Evolutionary conservation across 2,329 filamentous ascomycete genomes (phyloP), one percentile per base, ranked within the genome.

Genomic region (Ophiocordyceps camponoti-floridani): DNA sequence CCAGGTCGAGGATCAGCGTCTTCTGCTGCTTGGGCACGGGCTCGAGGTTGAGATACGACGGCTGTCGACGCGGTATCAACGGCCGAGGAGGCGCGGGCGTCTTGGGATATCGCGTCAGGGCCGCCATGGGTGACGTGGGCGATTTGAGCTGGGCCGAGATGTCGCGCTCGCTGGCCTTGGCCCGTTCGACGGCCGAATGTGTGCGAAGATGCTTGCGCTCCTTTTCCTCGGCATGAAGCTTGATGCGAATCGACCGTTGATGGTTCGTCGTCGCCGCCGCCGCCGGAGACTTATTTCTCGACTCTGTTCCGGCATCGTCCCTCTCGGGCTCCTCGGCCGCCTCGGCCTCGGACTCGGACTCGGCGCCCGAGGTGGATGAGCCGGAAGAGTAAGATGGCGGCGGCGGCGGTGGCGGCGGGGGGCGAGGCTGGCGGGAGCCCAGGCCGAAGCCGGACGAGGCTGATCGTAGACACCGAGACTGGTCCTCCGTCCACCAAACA

Each of bases 1-100:
- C 91, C 16, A 98, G 75, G 60, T 98, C 91, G 44, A 98, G 72
- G 50, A 98, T 88, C 47, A 98, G 66, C 0, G 91, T 98, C 69
- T 98, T 98, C 56, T 91, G 82, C 48, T 81, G 78, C 41, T 75
- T 67, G 52, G 62, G 54, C 47, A 72, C 58, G 48, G 74, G 64
- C 47, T 74, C 69, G 27, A 75, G 59, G 47, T 79, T 76, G 40
- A 85, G 74, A 58, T 94, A 95, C 1, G 88, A 95, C 18, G 88
- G 86, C 56, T 94, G 84, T 45, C 88, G 81, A 49, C 81, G 77
- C 27, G 91, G 91, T 45, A 98, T 84, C 43, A 98, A 69, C 4
- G 91, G 91, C 48, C 89, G 77, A 41, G 91, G 91, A 42, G 91
- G 88, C 37, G 84, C 82, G 18, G 88, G 89, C 26, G 84, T 83